A percentile compares a stretch with the other conserved stretches of the same genome.
Conservation (phyloP, 257 asterid genomes). For the Oldenlandia corymbosa region DNA sequence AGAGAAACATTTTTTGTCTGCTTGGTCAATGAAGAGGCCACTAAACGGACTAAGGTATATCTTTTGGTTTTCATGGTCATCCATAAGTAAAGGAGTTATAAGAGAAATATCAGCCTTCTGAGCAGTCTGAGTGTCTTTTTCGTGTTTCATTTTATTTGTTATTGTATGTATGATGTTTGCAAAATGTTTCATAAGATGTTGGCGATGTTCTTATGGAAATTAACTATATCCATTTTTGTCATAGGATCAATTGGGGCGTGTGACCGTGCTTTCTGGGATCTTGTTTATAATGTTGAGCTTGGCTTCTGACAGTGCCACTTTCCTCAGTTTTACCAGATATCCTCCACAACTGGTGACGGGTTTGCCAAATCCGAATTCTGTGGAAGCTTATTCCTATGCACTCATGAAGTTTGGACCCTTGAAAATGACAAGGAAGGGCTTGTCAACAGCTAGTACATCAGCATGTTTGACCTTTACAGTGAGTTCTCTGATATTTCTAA, state of each 20-base stretch:
- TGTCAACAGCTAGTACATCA: slow-evolving; percentile 74
- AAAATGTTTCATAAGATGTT: no score
- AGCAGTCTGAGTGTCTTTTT: background rate
- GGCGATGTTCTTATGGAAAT: no score
- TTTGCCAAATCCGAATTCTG: slow-evolving; percentile 54
- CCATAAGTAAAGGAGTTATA: background rate
- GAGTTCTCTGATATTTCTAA: slow-evolving; percentile 22
- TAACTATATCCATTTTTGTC: no score
- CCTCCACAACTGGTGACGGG: slow-evolving; percentile 74
- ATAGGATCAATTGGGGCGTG: slow-evolving; percentile 98
- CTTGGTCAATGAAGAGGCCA: background rate
- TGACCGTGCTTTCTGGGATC: slow-evolving; percentile 68
- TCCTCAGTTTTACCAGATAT: slow-evolving; percentile 69
- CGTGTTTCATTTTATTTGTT: background rate
- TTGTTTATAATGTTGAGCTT: slow-evolving; percentile 77
- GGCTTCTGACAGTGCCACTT: slow-evolving; percentile 82
- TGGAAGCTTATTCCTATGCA: slow-evolving; percentile 69
- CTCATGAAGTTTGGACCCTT: slow-evolving; percentile 78
- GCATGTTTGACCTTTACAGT: slow-evolving; percentile 94
- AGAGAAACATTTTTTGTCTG: background rate
- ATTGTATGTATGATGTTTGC: background rate
- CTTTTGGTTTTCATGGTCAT: background rate
- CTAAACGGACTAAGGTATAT: background rate
- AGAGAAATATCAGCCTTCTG: background rate
- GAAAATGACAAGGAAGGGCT: slow-evolving; percentile 80